These are phyloP conservation scores for Clavispora santaluciae DNA, from an alignment of 805 yeast species.

Conservation along the genomic window DNA sequence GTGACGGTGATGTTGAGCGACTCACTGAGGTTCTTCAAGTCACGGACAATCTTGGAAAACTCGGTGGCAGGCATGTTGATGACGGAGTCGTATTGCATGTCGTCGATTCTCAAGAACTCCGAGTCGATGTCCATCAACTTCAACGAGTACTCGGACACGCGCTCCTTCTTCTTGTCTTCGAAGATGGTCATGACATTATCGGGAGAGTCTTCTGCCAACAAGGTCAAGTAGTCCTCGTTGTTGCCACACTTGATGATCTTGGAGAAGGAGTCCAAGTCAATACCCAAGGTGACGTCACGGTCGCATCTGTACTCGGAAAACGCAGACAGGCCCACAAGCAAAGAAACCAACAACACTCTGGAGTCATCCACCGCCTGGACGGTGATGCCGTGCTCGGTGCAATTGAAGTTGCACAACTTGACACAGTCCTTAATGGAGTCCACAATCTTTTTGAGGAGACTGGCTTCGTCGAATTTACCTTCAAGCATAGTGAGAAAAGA, in stretches of 20 bases:
- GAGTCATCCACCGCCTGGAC: conserved; percentile 98
- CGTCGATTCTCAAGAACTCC: conserved; percentile 90
- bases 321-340: conserved; percentile 82
- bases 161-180: conserved; percentile 86
- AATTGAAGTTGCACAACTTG: conserved; percentile 91
- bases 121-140: conserved; percentile 96
- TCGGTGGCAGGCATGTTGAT: conserved; percentile 84
- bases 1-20: conserved; percentile 81
- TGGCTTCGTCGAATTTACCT: conserved; percentile 93
- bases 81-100: conserved; percentile 83
- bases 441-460: conserved; percentile 83
- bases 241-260: conserved; percentile 90
- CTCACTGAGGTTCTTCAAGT: conserved; percentile 81
- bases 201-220: conserved; percentile 86
- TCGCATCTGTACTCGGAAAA: conserved; percentile 94
- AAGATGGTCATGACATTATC: conserved; percentile 75
- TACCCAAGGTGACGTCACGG: conserved; percentile 84
- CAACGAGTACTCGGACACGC: conserved; percentile 86
- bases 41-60: conserved; percentile 85
- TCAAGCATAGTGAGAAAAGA: conserved; percentile 63
- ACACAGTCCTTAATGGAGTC: conserved; percentile 95
- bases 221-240: conserved; percentile 79
- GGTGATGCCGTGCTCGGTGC: conserved; percentile 90
- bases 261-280: conserved; percentile 80
- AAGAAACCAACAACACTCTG: conserved; percentile 85